phyloP scores from a whole-genome alignment of 805 yeast species.

The Kazachstania bromeliacearum region DNA sequence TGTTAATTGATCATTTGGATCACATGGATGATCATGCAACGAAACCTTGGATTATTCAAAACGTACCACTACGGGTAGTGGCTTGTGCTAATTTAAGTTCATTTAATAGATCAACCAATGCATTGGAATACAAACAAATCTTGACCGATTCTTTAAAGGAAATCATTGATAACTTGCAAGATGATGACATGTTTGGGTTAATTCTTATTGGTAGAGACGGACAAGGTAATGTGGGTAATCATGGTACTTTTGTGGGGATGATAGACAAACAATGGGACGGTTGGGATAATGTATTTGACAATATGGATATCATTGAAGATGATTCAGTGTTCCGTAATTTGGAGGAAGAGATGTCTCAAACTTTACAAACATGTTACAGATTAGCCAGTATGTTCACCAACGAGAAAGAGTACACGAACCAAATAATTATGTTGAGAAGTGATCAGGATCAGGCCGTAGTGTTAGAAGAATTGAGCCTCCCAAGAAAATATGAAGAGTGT shows the following conservation, averaged over 20 bases:
- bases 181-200: slow-evolving; percentile 38
- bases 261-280: slow-evolving; percentile 38
- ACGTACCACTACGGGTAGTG: slow-evolving; percentile 34
- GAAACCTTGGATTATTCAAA: slow-evolving; percentile 14
- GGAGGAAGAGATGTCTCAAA: slow-evolving; percentile 11
- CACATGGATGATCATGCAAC: not conserved
- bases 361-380: slow-evolving; percentile 19
- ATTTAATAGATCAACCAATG: slow-evolving; percentile 10
- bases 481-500: not conserved
- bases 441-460: not conserved
- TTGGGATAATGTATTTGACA: slow-evolving; percentile 38
- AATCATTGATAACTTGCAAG: slow-evolving; percentile 25
- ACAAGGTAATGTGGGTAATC: slow-evolving; percentile 25
- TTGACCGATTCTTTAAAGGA: slow-evolving; percentile 22
- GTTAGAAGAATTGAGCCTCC: not conserved
- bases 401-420: not conserved
- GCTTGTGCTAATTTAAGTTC: slow-evolving; percentile 32
- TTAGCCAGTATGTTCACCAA: slow-evolving; percentile 8
- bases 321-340: slow-evolving; percentile 12
- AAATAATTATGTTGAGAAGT: not conserved
- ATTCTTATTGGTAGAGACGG: slow-evolving; percentile 41
- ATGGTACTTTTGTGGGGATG: slow-evolving; percentile 41
- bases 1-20: not conserved
- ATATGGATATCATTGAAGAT: slow-evolving; percentile 25
- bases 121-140: slow-evolving; percentile 16